Base-by-base conservation (phyloP, 2,329 filamentous ascomycete genomes). In the Neopestalotiopsis sp. region DNA sequence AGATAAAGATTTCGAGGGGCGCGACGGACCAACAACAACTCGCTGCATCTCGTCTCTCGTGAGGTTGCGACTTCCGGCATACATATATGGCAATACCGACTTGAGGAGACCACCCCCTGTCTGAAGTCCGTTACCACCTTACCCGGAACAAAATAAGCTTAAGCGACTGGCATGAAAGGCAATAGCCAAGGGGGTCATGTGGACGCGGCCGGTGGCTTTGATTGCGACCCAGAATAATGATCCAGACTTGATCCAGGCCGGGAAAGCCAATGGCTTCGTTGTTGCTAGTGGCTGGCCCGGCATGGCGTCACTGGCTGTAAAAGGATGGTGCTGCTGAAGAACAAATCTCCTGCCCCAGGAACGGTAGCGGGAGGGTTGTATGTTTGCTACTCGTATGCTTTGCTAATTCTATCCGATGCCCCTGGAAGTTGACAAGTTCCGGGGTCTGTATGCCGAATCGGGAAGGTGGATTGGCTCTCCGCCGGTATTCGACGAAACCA, bases 231-330 rank as follows among this genome's bases (percentile, higher is more conserved):
- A 59, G 24, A 59, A 28, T 59, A 59, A 28, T 59, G 24, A 59
- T 59, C 28, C 57, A 59, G 57, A 59, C 28, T 53, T 64, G 20
- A 24, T 32, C 34, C n/a, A 34, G n/a, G 24, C 14, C 14, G 9
- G 38, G 9, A 28, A 49, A 38, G 28, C 61, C 61, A 64, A 64
- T 64, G 38, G n/a, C 14, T 20, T 45, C n/a, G 7, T 38, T 12
- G 20, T 24, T 20, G 10, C 12, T 24, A 49, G 12, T 24, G n/a
- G n/a, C 38, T 24, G n/a, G n/a, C n/a, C 38, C 38, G 61, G 32
- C 34, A 62, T 45, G 30, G 49, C 61, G 61, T 49, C 61, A 64
- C 49, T 45, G 61, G 38, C 61, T 28, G 13, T 28, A 64, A 45
- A n/a, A 53, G 61, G 61, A 64, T 64, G 61, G 61, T 64, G 20